Conservation (phyloP, 768 basidiomycete species). For the Gymnopilus dilepis region DNA sequence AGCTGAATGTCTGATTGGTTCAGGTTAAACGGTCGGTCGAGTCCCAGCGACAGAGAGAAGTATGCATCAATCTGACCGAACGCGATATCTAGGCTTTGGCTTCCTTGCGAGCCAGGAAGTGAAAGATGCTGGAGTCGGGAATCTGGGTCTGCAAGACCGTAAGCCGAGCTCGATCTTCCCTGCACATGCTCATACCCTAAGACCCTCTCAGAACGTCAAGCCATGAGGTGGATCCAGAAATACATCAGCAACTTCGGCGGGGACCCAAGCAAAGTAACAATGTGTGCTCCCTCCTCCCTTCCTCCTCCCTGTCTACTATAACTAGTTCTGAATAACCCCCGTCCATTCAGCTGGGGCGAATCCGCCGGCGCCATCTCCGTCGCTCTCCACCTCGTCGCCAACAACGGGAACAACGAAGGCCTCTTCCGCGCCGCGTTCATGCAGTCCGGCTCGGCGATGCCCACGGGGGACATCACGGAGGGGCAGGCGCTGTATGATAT, state of each 20-base stretch:
- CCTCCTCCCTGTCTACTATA: too few relatives aligned
- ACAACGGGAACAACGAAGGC: slow-evolving; percentile 48
- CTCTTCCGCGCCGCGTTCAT: slow-evolving; percentile 57
- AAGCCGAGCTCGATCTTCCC: slow-evolving; percentile 24
- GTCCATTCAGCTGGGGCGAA: slow-evolving; percentile 45
- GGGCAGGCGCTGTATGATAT: slow-evolving; percentile 52
- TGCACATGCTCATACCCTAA: not conserved
- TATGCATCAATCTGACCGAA: too few relatives aligned
- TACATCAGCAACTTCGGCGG: slow-evolving; percentile 71
- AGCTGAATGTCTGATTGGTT: not conserved
- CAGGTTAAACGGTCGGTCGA: not conserved
- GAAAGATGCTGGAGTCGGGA: slow-evolving; percentile 56
- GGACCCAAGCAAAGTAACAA: slow-evolving; percentile 63
- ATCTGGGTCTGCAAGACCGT: slow-evolving; percentile 72
- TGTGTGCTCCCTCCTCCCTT: too few relatives aligned
- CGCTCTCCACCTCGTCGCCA: slow-evolving; percentile 52
- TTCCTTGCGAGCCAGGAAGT: slow-evolving; percentile 60
- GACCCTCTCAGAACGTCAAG: slow-evolving; percentile 51
- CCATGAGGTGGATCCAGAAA: slow-evolving; percentile 69
- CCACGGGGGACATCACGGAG: slow-evolving; percentile 45
- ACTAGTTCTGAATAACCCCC: too few relatives aligned
- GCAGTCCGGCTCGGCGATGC: slow-evolving; percentile 48
- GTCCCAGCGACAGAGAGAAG: not conserved
- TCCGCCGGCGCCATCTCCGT: slow-evolving; percentile 60
- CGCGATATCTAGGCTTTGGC: slow-evolving; percentile 57